phyloP scores from a whole-genome alignment of 805 yeast species.

The Yamadazyma sp. region DNA sequence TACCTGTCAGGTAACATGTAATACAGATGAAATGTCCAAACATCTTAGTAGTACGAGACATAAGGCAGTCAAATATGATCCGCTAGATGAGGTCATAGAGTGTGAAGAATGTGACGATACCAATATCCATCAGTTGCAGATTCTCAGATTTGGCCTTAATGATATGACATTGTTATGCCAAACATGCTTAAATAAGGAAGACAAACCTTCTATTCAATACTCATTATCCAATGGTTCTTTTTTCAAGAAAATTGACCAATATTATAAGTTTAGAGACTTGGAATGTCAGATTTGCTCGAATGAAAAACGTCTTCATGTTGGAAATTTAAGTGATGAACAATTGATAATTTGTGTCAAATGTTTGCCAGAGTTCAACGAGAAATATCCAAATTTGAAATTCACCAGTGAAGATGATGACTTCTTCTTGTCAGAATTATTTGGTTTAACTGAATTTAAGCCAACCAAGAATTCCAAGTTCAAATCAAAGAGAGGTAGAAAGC shows the following conservation, averaged over 20 bases:
- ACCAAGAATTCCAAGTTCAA: conserved; percentile 15
- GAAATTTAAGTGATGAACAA: conserved; percentile 8
- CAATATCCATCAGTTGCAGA: conserved; percentile 51
- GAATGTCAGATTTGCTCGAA: conserved; percentile 43
- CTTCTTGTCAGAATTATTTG: conserved; percentile 46
- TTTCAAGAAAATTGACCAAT: conserved; percentile 45
- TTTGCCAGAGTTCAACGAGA: conserved; percentile 18
- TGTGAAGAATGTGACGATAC: conserved; percentile 56
- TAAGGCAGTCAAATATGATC: conserved; percentile 37
- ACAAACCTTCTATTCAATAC: conserved; percentile 48
- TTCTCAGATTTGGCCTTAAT: conserved; percentile 52
- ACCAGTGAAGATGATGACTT: conserved; percentile 46
- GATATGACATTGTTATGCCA: conserved; percentile 52
- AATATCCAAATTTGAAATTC: conserved; percentile 16
- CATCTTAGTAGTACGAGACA: conserved; percentile 55
- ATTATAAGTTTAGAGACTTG: conserved; percentile 49
- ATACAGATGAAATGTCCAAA: conserved; percentile 39
- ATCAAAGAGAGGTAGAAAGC: conserved; percentile 35
- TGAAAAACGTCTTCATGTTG: conserved; percentile 41
- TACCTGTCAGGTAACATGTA: conserved; percentile 10
- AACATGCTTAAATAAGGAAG: conserved; percentile 40
- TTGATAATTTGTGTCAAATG: conserved; percentile 45
- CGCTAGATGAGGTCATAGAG: conserved; percentile 39
- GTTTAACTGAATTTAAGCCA: conserved; percentile 41
- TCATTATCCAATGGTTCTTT: conserved; percentile 54